Base-by-base conservation (phyloP, 2,329 filamentous ascomycete species). In the Atkinsonella texensis region DNA sequence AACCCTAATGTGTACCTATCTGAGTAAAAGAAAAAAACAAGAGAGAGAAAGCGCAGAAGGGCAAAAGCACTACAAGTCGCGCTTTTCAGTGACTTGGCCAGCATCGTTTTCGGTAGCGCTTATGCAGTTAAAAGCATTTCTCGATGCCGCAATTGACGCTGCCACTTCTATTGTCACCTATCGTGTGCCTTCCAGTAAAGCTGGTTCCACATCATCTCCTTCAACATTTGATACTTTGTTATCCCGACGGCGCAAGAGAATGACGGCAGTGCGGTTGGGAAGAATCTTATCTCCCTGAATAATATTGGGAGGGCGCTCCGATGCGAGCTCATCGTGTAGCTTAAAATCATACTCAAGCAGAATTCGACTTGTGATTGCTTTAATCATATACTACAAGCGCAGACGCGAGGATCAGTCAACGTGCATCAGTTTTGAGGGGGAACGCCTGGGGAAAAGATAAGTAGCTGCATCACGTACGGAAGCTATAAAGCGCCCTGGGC, bases 401-500 rank as follows among this genome's bases (percentile, higher is more conserved):
- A 28, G 10, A 35, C 31, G 5, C 32, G 17, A 32, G 32, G n/a
- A 39, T 39, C 23, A 48, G 33, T 35, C 9, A 41, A n/a, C 10
- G n/a, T 44, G 35, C 17, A 12, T 23, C 3, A 43, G 41, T 18
- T 23, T 23, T 2, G 17, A 43, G 18, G 10, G 41, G 10, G 17
- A 43, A 18, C 18, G 17, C 6, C 18, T 18, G 10, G 11, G 18
- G 18, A 41, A 40, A 42, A 39, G 35, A 39, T 33, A 20, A 44
- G 28, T 12, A 32, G 40, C 17, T 35, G 31, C n/a, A 20, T 4
- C 6, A 54, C 54, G 5, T 43, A 56, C 54, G 1, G 54, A 39
- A 15, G 56, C 56, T 28, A 57, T 47, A 45, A 57, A 57, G 28
- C 56, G 56, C 48, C 56, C 56, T 2, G 56, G 56, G 20, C 56